Conservation (phyloP, 495 filamentous ascomycete genomes). For the Jackrogersella minutella region DNA sequence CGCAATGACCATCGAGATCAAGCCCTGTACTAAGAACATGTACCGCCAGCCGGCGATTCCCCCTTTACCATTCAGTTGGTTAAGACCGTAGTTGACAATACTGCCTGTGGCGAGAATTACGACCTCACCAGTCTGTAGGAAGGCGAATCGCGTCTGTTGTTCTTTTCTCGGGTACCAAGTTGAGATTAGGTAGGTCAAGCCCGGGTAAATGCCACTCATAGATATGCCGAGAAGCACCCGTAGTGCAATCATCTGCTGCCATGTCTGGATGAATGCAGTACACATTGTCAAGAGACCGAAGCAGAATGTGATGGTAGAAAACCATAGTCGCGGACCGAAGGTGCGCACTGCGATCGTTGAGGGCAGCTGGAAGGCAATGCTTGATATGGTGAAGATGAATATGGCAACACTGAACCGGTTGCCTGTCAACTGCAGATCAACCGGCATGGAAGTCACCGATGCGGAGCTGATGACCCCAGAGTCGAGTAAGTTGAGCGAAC, state of each 20-base stretch:
- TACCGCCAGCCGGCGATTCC: constrained; percentile 77
- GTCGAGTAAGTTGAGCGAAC: constrained; percentile 76
- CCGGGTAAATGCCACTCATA: constrained; percentile 76
- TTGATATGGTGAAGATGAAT: constrained; percentile 80
- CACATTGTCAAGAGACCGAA: constrained; percentile 78
- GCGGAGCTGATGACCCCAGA: constrained; percentile 80
- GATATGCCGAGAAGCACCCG: constrained; percentile 74
- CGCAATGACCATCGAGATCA: constrained; percentile 70
- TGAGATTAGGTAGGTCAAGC: constrained; percentile 73
- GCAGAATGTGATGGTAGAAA: constrained; percentile 69
- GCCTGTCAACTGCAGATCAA: constrained; percentile 70
- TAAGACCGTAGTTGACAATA: constrained; percentile 77
- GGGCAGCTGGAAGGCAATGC: constrained; percentile 78
- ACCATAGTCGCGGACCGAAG: constrained; percentile 74
- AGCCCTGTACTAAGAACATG: constrained; percentile 76
- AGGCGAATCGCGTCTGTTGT: constrained; percentile 79
- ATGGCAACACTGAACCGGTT: constrained; percentile 76
- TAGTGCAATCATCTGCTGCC: constrained; percentile 77
- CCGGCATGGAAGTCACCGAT: constrained; percentile 76
- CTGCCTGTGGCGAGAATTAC: constrained; percentile 72
- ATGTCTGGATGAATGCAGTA: constrained; percentile 73
- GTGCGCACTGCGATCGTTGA: constrained; percentile 74
- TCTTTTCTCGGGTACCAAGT: constrained; percentile 77
- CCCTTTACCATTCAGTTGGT: constrained; percentile 65
- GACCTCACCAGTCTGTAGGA: constrained; percentile 74